Base-by-base conservation (phyloP, 768 basidiomycete species). In the Mycena sanguinolenta region DNA sequence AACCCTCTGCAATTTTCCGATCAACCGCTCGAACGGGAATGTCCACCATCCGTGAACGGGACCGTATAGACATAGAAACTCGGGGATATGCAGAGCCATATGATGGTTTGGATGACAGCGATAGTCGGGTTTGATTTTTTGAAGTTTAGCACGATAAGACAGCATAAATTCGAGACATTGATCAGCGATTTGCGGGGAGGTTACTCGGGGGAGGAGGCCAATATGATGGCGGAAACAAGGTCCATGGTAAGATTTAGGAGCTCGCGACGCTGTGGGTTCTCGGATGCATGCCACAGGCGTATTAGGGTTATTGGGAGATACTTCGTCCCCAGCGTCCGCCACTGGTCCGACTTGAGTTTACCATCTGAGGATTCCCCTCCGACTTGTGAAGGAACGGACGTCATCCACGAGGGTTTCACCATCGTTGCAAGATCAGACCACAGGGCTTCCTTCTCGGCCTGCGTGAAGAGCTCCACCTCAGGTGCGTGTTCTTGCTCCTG, bases 11-110 rank as follows among this genome's bases (percentile, higher is more conserved):
- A 80, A 36, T 8, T 57, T 52, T 0, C 81, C 76, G 21, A 77
- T 81, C 7, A 76, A 59, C 3, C 75, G 19, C 62, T 82, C 76
- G 49, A 80, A 79, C 3, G 78, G 77, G 60, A 81, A 83, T 53
- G 78, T 76, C 76, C 83, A 80, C 81, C 80, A 82, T 0, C 74
- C 74, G 65, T 79, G 76, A 34, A 77, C 69, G 5, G 82, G 83
- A 0, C 84, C 81, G 64, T 78, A 83, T 9, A 64, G 30, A 0
- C 16, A 16, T 2, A 82, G 57, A 57, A 77, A 80, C 2, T 75
- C 67, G 3, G 70, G 34, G 1, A 82, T 58, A 49, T 84, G 83
- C 9, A 83, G 60, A 2, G 79, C 72, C 32, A 75, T 58, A 58
- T 84, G 53, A 21, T 46, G 44, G 44, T 46, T 46, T 21, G 44